phyloP scores from a whole-genome alignment of 1,139 yeast genomes.

The Diutina rugosa region DNA sequence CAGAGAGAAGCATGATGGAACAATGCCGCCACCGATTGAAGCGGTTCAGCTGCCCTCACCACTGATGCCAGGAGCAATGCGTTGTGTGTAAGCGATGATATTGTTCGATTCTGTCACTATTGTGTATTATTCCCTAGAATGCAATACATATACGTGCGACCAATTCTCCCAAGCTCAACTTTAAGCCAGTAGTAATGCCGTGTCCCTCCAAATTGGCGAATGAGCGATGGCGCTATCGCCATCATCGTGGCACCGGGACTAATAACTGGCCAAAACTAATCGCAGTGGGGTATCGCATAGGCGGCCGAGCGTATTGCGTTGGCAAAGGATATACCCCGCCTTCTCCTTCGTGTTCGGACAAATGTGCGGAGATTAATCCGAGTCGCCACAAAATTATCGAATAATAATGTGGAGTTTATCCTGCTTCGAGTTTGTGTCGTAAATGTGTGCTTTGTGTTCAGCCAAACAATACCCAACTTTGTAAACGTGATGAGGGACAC shows the following conservation, averaged over 20 bases:
- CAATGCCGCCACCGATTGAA: conserved; percentile 3
- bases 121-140: too few relatives aligned
- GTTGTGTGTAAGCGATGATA: neutral
- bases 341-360: neutral
- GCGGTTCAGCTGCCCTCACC: conserved; percentile 3
- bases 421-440: neutral
- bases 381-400: neutral
- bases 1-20: conserved; percentile 3
- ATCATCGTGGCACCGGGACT: too few relatives aligned
- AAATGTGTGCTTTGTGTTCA: neutral
- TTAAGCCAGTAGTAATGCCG: too few relatives aligned
- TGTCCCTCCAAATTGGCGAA: too few relatives aligned
- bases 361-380: neutral
- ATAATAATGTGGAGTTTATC: neutral
- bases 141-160: too few relatives aligned
- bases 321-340: neutral
- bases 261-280: too few relatives aligned
- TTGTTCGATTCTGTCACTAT: too few relatives aligned
- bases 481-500: neutral
- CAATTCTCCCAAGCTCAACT: too few relatives aligned
- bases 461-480: neutral
- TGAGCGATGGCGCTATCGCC: too few relatives aligned
- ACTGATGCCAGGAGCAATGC: neutral
- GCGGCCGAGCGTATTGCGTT: neutral
- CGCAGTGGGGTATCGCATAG: too few relatives aligned